Evolutionary conservation across 371 early-diverging fungal genomes (phyloP), one percentile per base, ranked within the genome.

Genomic region (Mucor racemosus): DNA sequence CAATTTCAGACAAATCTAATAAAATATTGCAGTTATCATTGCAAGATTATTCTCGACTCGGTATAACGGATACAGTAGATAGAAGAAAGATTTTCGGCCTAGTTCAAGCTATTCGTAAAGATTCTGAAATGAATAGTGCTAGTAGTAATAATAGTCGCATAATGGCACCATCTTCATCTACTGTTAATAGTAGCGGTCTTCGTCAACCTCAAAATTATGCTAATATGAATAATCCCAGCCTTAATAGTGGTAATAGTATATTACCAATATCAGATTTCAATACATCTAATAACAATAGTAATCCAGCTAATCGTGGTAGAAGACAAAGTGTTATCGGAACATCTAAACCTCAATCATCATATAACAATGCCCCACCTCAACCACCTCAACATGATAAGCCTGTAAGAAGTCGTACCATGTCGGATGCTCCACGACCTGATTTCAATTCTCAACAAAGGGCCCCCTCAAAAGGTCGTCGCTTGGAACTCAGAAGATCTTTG

Each of bases 31-130:
- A 90, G 87, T 84, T 95, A 60, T 91, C 91, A 34, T 91, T 95
- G 88, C 91, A 91, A 74, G 94, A 94, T 79, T 95, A 92, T 76
- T 85, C 82, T 55, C 73, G 82, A 17, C 80, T 94, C 31, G 95
- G 95, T 11, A 91, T 95, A 19, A 88, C 86, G 33, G 82, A 86
- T 50, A 89, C 89, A 79, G 88, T 87, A 41, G 95, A 95, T 72
- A 78, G 94, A 41, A 90, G 91, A 66, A 78, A 88, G 70, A 85
- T 85, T 48, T 93, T 93, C 77, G 88, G 90, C 44, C 81, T 95
- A 35, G 91, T 93, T 50, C 79, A 78, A 54, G 50, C 73, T 38
- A 68, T 82, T 34, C 76, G 83, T 11, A 76, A 77, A 68, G 82
- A 78, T 14, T 41, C 71, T 17, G 50, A 66, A 36, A 64, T 67